Evolutionary conservation across 2,329 filamentous ascomycete genomes (phyloP), one percentile per base, ranked within the genome.

Genomic region (Fusarium pseudonygamai): DNA sequence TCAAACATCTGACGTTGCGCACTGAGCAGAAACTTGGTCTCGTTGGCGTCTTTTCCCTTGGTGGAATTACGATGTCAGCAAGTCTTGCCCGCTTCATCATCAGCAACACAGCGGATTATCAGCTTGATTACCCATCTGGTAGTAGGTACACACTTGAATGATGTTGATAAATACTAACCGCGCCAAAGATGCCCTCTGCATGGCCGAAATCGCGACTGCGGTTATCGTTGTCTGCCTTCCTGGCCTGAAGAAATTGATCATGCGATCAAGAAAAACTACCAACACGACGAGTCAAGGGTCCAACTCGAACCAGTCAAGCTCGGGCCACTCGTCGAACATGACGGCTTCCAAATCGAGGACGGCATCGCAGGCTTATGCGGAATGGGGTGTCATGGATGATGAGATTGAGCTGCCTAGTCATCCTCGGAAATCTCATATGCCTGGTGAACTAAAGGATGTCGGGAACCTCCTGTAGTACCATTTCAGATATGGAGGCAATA

Each of bases 141-240:
- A 71, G 64, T 65, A 52, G 8, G 50, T 46, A 28, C 6, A 5
- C 3, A 18, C 3, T 16, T 28, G 1, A 22, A 3, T 2, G 2
- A 1, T 18, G 4, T 16, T 18, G 18, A 14, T 3, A 52, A n/a
- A 5, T 20, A 24, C 64, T 67, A 16, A 65, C n/a, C 11, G 8
- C 6, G 15, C 7, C 14, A 5, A n/a, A 67, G 50, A 71, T 20
- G 60, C 30, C 0, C 12, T 71, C 4, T 71, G 49, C 6, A 66
- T 63, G 7, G 55, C 55, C 1, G 60, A 71, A 24, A 71, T 71
- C 55, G 66, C 60, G 5, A 71, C 68, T 6, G 68, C 67, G 0
- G 34, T 67, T 4, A 71, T 62, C 20, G 49, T 71, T 0, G 67
- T 71, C 4, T 67, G 47, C 1, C 68, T 71, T 7, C 67, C 67